A percentile compares a stretch with the other conserved stretches of the same genome.
phyloP scores from a whole-genome alignment of 495 filamentous ascomycete genomes.

The Trichoderma asperelloides region DNA sequence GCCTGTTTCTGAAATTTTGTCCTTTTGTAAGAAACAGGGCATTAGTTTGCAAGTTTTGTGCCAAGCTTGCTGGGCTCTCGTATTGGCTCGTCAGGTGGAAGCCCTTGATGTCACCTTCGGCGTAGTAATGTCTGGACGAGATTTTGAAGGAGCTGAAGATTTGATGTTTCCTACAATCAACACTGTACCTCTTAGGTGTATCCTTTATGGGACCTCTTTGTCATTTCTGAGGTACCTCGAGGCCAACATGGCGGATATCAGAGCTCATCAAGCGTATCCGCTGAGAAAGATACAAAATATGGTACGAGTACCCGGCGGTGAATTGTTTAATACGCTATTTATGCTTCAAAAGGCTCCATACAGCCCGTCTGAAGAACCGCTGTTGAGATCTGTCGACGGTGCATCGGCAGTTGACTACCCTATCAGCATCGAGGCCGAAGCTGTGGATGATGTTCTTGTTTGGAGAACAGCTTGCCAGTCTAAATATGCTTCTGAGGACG shows the following conservation, averaged over 20 bases:
- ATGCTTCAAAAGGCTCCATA: constrained; percentile 46
- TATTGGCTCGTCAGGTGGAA: constrained; percentile 45
- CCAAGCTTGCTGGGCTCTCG: constrained; percentile 55
- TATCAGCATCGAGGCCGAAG: constrained; percentile 71
- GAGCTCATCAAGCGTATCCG: constrained; percentile 55
- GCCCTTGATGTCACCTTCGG: constrained; percentile 62
- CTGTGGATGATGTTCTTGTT: constrained; percentile 39
- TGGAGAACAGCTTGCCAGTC: constrained; percentile 66
- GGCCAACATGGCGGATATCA: constrained; percentile 42
- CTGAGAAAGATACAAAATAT: constrained; percentile 51
- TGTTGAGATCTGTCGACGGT: constrained; percentile 52
- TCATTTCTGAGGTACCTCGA: constrained; percentile 61
- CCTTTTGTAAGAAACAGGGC: constrained; percentile 46
- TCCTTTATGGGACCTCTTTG: constrained; percentile 50
- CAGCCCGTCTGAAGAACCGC: constrained; percentile 3
- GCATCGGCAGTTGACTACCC: constrained; percentile 64
- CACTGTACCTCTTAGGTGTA: constrained; percentile 54
- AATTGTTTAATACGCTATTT: constrained; percentile 61
- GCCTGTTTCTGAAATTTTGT: constrained; percentile 22
- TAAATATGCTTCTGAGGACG: constrained; percentile 33
- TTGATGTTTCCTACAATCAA: constrained; percentile 76
- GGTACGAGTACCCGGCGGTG: constrained; percentile 19
- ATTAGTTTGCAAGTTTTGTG: constrained; percentile 58
- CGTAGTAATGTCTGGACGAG: constrained; percentile 60
- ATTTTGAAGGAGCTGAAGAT: constrained; percentile 44